Conservation (phyloP, 2,329 filamentous ascomycete species). For the Trichoderma afroharzianum region DNA sequence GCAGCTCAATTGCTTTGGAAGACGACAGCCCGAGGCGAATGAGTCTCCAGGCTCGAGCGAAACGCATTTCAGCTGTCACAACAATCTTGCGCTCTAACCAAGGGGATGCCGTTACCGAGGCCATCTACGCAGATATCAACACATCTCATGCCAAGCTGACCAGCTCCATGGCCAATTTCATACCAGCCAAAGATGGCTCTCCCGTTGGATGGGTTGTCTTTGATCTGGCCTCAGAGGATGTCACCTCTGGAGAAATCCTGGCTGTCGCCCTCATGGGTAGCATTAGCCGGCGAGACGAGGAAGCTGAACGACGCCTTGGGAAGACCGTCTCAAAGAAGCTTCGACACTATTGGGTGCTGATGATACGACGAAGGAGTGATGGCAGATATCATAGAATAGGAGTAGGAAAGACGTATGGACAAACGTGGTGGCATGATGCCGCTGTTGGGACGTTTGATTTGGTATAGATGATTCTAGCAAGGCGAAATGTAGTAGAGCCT, state of each 20-base stretch:
- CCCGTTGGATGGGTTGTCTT: constrained; percentile 18
- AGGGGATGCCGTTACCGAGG: neutral
- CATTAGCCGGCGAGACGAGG: constrained; percentile 14
- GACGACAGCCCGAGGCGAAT: neutral
- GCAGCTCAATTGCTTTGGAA: neutral
- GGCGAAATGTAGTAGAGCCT: neutral
- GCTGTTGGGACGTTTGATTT: neutral
- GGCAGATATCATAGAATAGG: constrained; percentile 1
- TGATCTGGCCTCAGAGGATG: neutral
- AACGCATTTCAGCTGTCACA: neutral
- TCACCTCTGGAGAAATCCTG: neutral
- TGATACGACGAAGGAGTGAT: constrained; percentile 5
- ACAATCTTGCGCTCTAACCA: neutral
- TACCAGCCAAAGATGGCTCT: neutral
- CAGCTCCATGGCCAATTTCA: constrained; percentile 6
- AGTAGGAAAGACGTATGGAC: constrained; percentile 17
- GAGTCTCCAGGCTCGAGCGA: constrained; percentile 3
- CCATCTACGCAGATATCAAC: constrained; percentile 11
- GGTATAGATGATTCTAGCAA: neutral
- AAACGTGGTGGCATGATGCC: constrained; percentile 13
- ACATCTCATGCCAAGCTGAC: constrained; percentile 17
- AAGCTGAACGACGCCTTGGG: constrained; percentile 11
- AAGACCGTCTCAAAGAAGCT: constrained; percentile 6
- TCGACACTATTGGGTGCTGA: constrained; percentile 15
- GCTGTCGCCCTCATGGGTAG: constrained; percentile 16